Conservation (phyloP, 331 rosid species). For the Acacia pycnantha region DNA sequence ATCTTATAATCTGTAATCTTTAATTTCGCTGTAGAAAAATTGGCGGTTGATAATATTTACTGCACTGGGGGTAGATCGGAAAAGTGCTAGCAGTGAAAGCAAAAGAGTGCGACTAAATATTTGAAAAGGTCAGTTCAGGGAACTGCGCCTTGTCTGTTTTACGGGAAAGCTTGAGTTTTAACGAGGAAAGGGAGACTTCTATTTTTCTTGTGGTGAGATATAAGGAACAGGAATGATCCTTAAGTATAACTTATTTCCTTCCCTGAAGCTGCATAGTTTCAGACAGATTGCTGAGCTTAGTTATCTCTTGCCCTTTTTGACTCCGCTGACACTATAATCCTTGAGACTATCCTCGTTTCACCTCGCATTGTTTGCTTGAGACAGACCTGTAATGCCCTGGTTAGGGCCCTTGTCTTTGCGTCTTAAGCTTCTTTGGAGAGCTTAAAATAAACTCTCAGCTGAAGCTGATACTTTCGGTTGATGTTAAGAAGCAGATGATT, state of each 20-base stretch:
- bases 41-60: neutral
- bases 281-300: neutral
- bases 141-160: neutral
- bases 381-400: neutral
- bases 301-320: neutral
- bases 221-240: neutral
- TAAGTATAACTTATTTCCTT: neutral
- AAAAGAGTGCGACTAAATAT: slow-evolving; percentile 1
- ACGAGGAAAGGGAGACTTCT: neutral
- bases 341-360: neutral
- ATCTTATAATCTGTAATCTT: neutral
- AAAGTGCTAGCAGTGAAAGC: neutral
- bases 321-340: neutral
- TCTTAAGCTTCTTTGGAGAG: neutral
- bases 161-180: neutral
- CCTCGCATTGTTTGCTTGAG: neutral
- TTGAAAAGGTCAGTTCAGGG: neutral
- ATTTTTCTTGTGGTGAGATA: neutral
- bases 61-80: neutral
- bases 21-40: neutral
- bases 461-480: neutral
- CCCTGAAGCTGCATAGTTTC: neutral
- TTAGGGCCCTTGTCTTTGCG: neutral
- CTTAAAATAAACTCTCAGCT: neutral
- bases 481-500: slow-evolving; percentile 21